Conservation (phyloP, 768 basidiomycete genomes). For the Lyophyllum semitale region DNA sequence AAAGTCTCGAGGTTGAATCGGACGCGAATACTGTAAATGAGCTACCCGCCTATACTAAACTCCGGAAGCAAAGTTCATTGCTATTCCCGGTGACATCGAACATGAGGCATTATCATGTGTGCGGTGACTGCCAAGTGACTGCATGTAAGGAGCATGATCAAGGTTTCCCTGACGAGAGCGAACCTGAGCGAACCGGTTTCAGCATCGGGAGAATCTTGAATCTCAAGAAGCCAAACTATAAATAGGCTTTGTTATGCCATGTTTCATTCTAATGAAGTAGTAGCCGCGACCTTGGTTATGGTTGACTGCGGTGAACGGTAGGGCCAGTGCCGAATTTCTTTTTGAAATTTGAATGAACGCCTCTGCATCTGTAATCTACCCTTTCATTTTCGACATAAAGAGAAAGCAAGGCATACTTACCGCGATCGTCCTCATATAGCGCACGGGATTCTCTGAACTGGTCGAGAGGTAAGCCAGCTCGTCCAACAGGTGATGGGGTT, state of each 20-base stretch:
- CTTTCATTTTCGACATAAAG: too few species aligned
- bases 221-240: background rate
- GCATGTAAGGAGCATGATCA: background rate
- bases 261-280: background rate
- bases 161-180: background rate
- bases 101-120: constrained; percentile 7
- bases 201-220: background rate
- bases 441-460: background rate
- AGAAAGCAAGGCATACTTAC: too few species aligned
- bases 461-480: background rate
- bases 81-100: constrained; percentile 2
- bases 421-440: too few species aligned
- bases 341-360: too few species aligned
- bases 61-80: constrained; percentile 1
- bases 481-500: background rate
- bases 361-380: too few species aligned
- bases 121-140: too few species aligned
- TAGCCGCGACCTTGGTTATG: background rate
- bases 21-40: background rate
- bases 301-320: background rate
- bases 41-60: background rate
- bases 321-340: too few species aligned
- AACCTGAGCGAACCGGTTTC: too few species aligned
- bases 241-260: background rate
- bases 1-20: too few species aligned